Percentiles rank a stretch among this genome's conserved stretches.
These are phyloP conservation scores for Fomitopsis betulina DNA, from an alignment of 1,284 basidiomycete species.

Conservation along the genomic window DNA sequence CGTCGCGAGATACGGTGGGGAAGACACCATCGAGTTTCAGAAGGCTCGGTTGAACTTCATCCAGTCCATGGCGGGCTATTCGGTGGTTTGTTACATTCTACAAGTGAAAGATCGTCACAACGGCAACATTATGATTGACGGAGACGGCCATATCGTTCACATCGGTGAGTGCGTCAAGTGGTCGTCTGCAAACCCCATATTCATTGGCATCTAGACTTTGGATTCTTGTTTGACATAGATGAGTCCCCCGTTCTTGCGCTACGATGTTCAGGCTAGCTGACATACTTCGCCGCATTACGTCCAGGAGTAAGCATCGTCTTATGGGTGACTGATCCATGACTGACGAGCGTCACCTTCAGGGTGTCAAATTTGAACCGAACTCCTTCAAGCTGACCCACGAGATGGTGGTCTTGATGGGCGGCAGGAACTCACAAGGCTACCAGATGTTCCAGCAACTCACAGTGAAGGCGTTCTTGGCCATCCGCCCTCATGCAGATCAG, in stretches of 20 bases:
- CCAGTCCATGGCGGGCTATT: conserved; percentile 99
- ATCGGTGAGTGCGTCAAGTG: conserved; percentile 56
- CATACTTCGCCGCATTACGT: conserved; percentile 31
- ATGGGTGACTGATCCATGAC: background rate
- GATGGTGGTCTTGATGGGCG: conserved; percentile 98
- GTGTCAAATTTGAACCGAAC: conserved; percentile 95
- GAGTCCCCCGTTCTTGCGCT: conserved; percentile 37
- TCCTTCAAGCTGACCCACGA: conserved; percentile 99
- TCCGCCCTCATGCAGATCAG: conserved; percentile 88
- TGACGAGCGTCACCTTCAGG: conserved; percentile 38
- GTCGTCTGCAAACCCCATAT: background rate
- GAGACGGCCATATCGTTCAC: conserved; percentile 93
- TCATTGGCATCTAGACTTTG: conserved; percentile 70
- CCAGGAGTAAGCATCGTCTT: conserved; percentile 26
- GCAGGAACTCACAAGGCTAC: conserved; percentile 89
- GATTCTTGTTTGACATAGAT: conserved; percentile 99
- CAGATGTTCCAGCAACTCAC: conserved; percentile 91
- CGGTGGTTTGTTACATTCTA: conserved; percentile 95
- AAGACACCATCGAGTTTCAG: conserved; percentile 89
- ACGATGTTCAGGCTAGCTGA: conserved; percentile 14
- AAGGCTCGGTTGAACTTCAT: conserved; percentile 94
- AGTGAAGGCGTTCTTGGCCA: conserved; percentile 94
- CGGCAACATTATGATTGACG: conserved; percentile 99
- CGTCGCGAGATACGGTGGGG: conserved; percentile 88
- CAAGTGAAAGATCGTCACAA: conserved; percentile 99